Base-by-base conservation (phyloP, 2,329 filamentous ascomycete genomes). In the Hypoxylon sp. region DNA sequence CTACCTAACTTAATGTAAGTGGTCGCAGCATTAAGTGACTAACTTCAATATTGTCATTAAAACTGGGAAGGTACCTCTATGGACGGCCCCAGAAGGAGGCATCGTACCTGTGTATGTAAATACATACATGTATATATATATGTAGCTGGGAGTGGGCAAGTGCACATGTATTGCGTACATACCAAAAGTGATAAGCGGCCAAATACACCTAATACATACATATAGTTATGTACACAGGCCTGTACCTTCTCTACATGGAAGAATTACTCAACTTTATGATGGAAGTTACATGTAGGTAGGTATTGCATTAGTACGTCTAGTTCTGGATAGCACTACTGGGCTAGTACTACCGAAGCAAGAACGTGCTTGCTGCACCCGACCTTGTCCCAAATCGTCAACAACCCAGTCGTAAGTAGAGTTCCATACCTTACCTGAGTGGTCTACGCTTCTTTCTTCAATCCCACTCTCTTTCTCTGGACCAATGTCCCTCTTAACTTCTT, bases 381-480 rank as follows among this genome's bases (percentile, higher is more conserved):
- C 67, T 62, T 68, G 52, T 68, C 67, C 67, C 14, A 65, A 72
- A 57, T 62, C 65, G 61, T 68, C 65, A 59, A 64, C 45, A n/a
- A 60, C 50, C 50, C 30, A 61, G 62, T 65, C 56, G 32, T 41
- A 23, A 57, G 50, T 53, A 49, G 32, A 38, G 45, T 58, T 60
- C 55, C 60, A 60, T 64, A 57, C 60, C 60, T 57, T 53, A 36
- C 58, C 46, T 65, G 56, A 57, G 58, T 63, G 23, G 53, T 43
- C 59, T 61, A 50, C 46, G 30, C 53, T 56, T 61, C 52, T 58
- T 62, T 66, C 48, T 53, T 59, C 32, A 68, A 68, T 70, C 63
- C 67, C 61, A 60, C 61, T 69, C 69, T 71, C 74, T 61, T 63
- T 73, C 71, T 68, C 63, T 70, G 60, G 72, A 68, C 63, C 67